Evolutionary conservation across 805 yeast genomes (phyloP), one percentile per base, ranked within the genome.

Genomic region (Candida chilensis): DNA sequence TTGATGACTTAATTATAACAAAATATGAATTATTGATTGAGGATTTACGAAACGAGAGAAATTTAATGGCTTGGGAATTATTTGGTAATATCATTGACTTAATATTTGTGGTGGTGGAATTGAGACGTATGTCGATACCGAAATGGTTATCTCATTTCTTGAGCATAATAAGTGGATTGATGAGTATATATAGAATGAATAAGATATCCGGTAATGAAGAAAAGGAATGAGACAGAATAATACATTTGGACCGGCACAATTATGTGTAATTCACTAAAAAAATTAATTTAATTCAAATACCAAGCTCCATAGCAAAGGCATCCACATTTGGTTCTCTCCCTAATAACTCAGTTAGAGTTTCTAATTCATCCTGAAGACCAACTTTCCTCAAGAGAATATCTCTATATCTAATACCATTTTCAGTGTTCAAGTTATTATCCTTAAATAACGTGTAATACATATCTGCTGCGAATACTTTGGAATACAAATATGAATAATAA

Each of bases 401-500:
- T 48, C 94, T 71, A 52, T 85, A 85, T 36, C 66, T 60, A 17
- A 71, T 52, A 30, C 95, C 95, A 30, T 57, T 64, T 12, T 50
- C 48, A 14, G 71, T 60, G 45, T 75, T 71, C 69, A 81, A 64
- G 27, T 94, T 90, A 49, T 80, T 73, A 1, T 56, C 43, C 35
- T 73, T 70, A 64, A 85, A 85, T 45, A 71, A 68, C 4, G 83
- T 57, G 50, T 81, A 75, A 58, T 71, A 85, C 47, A 85, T 81
- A 51, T 85, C 95, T 5, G 84, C 71, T 1, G 94, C 92, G 60
- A 78, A 85, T 11, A 83, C 94, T 45, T 77, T 78, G 2, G 94
- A 81, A 78, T 86, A 85, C 57, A 84, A 55, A 51, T 85, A 85
- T 2, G 94, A 94, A 44, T 85, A 85, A 55, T 85, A 85, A 4